A percentile compares a stretch with the other conserved stretches of the same genome.
Evolutionary conservation across 148 eudicot species (phyloP).

Genomic region (Cornus suecica): DNA sequence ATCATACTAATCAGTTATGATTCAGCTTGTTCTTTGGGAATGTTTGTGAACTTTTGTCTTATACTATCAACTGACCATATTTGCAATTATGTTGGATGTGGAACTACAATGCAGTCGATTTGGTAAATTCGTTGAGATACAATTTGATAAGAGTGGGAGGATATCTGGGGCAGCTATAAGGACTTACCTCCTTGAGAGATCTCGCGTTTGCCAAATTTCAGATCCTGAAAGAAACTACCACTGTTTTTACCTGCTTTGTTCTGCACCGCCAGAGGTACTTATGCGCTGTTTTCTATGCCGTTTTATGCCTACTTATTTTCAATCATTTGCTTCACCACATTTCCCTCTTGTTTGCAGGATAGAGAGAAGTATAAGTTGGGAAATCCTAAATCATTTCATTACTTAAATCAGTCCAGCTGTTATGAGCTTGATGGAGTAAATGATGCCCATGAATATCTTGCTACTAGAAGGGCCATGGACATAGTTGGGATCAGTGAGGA

Average conservation of each 20-base stretch:
- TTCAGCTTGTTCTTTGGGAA: neutral
- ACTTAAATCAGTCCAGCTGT: constrained; percentile 87
- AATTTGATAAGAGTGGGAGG: constrained; percentile 87
- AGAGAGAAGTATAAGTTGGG: constrained; percentile 80
- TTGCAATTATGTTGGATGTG: constrained; percentile 15
- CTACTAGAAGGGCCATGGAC: constrained; percentile 96
- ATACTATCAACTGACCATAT: constrained; percentile 15
- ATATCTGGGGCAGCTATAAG: constrained; percentile 97
- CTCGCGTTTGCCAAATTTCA: constrained; percentile 98
- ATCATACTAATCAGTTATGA: neutral
- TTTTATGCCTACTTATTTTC: neutral
- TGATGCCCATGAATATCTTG: constrained; percentile 88
- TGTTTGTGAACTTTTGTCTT: constrained; percentile 4
- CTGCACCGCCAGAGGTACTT: constrained; percentile 87
- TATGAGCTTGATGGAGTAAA: constrained; percentile 72
- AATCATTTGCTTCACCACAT: neutral
- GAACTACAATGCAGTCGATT: constrained; percentile 64
- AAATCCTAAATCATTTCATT: constrained; percentile 68
- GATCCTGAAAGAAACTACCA: constrained; percentile 97
- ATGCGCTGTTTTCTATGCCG: neutral
- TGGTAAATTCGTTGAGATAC: constrained; percentile 97
- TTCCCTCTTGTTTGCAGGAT: constrained; percentile 45
- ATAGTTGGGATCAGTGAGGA: constrained; percentile 88
- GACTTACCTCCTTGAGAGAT: constrained; percentile 91
- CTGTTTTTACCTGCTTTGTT: constrained; percentile 90